Conservation (phyloP, 1,139 yeast species). For the Pichia sp. region DNA sequence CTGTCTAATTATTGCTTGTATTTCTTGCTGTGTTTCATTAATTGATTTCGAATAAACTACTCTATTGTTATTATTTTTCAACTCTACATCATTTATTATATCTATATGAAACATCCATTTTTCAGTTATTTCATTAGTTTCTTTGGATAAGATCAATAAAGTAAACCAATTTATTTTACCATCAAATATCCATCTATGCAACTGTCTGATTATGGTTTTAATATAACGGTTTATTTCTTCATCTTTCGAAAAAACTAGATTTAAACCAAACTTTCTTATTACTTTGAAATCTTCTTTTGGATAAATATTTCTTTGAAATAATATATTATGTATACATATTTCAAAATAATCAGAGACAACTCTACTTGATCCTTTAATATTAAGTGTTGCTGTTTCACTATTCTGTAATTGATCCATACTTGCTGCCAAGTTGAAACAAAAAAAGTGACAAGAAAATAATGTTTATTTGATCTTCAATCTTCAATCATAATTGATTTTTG, state of each 20-base stretch:
- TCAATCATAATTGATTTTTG: not conserved
- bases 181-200: conserved; percentile 74
- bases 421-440: not conserved
- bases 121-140: conserved; percentile 58
- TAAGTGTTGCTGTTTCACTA: conserved; percentile 28
- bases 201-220: conserved; percentile 60
- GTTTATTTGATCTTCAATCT: not conserved
- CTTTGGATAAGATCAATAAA: conserved; percentile 63
- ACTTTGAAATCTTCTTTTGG: conserved; percentile 82
- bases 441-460: not conserved
- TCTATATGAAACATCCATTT: conserved; percentile 80
- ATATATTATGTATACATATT: conserved; percentile 69
- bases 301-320: conserved; percentile 86
- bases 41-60: conserved; percentile 11
- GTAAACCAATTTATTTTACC: conserved; percentile 65
- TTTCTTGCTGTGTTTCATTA: conserved; percentile 60
- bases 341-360: conserved; percentile 80
- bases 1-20: conserved; percentile 81
- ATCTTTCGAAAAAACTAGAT: conserved; percentile 65
- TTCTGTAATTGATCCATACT: not conserved
- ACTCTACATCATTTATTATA: conserved; percentile 20
- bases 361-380: conserved; percentile 72
- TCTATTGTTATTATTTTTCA: not conserved
- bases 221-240: conserved; percentile 73
- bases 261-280: conserved; percentile 75